Evolutionary conservation across 495 filamentous ascomycete species (phyloP), one percentile per base, ranked within the genome.

Genomic region (Aspergillus panamensis): DNA sequence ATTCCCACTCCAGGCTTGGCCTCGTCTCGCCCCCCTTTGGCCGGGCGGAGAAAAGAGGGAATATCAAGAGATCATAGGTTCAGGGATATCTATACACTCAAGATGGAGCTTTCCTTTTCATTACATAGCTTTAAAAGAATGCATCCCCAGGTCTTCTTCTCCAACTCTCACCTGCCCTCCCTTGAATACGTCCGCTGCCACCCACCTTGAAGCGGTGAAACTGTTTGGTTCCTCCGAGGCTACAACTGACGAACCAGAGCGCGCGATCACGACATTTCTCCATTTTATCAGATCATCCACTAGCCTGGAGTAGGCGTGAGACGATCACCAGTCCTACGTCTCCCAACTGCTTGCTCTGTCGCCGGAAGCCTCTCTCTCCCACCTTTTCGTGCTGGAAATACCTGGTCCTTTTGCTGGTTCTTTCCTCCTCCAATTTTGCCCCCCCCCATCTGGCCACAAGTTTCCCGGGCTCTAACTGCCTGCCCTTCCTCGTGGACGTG

Each of bases 211-310:
- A 67, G 65, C 67, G 69, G 69, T 67, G 55, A 70, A 62, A 53
- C 39, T 37, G n/a, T 10, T 17, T 39, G 40, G 17, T 20, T 35
- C 16, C 31, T 21, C 60, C 45, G 54, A 58, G 60, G 51, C 39
- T 40, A 32, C 20, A 13, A 55, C 59, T 40, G 66, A 62, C 70
- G 59, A 71, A 74, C 66, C 62, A 74, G 55, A 67, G 44, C 16
- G 17, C 49, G 64, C 70, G 69, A 78, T 78, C 72, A 76, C 76
- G 76, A 77, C 74, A 78, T 78, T 76, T 76, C 72, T 72, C 73
- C 76, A 76, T 76, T 70, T 60, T 66, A 78, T 78, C 72, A 76
- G 70, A 74, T 75, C 73, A 77, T 77, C 71, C 63, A 64, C 66
- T 67, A 75, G 66, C 63, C 52, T 55, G 52, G 53, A 53, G 44